A percentile compares a stretch with the other conserved stretches of the same genome.
phyloP scores from a whole-genome alignment of 2,329 filamentous ascomycete species.

The Ascochyta rabiei region DNA sequence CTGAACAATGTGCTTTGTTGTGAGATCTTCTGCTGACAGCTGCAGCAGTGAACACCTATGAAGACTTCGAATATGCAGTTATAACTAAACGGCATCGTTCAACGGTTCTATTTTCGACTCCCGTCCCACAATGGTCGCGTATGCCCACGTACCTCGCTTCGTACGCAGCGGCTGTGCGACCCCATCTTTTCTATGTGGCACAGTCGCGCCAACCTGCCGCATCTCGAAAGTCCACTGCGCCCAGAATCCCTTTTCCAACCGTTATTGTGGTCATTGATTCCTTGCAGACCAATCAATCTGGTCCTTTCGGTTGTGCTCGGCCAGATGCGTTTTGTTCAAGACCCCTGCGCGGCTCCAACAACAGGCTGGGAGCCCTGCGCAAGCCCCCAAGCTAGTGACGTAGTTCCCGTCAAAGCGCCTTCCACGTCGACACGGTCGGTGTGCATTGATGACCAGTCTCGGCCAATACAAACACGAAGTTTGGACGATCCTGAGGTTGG shows the following conservation, averaged over 20 bases:
- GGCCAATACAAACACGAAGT: conserved; percentile 14
- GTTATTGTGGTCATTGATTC: neutral
- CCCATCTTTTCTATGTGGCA: conserved; percentile 11
- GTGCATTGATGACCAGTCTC: conserved; percentile 15
- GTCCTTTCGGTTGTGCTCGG: conserved; percentile 4
- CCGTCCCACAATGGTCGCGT: conserved; percentile 12
- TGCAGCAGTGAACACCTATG: neutral
- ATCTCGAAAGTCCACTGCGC: neutral
- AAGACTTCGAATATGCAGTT: neutral
- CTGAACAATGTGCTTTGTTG: neutral
- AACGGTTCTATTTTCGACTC: conserved; percentile 8
- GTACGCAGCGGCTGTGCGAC: conserved; percentile 17
- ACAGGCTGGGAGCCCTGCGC: conserved; percentile 26
- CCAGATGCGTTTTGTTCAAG: conserved; percentile 1
- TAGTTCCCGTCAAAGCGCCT: conserved; percentile 15
- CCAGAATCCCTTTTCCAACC: neutral
- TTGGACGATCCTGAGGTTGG: conserved; percentile 28
- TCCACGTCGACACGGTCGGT: conserved; percentile 32
- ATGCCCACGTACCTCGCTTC: conserved; percentile 13
- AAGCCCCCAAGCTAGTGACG: conserved; percentile 18
- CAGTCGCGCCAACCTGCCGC: conserved; percentile 9
- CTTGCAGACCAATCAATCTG: conserved; percentile 11
- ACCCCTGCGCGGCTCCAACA: conserved; percentile 14
- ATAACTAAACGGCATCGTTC: neutral
- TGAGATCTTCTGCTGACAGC: neutral